Evolutionary conservation across 352 stramenopile genomes (phyloP), one percentile per base, ranked within the genome.

Genomic region (Aphanomyces invadans): DNA sequence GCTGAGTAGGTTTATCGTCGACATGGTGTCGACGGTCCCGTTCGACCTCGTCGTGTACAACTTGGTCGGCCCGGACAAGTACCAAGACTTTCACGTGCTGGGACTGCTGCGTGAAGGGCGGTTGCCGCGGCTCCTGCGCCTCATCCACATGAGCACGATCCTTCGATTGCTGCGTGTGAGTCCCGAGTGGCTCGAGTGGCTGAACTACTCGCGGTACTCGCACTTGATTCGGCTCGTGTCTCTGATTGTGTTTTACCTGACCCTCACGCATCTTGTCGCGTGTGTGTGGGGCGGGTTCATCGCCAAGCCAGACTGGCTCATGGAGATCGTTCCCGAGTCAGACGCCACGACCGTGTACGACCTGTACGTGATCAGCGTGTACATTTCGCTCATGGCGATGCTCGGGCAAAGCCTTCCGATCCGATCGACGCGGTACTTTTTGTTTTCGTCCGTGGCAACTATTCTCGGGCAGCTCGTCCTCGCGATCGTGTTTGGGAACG

Each of bases 401-500:
- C 83, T 88, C 75, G 86, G 83, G 0, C 83, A 92, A 54, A 92
- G 90, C 62, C 79, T 92, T 60, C 61, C 62, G n/a, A 63, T 92
- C 26, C 78, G 77, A 61, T 77, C 81, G 28, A 79, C 92, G 59
- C 70, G 62, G 2, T 83, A 95, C 61, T 88, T 88, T 54, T 21
- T 89, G 2, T 92, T 92, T 44, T 86, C 75, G 48, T 77, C 89
- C 49, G 25, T 86, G 5, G 69, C 75, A 11, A 86, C 90, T 72
- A 76, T 95, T 0, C 65, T 90, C 2, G 83, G 86, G 1, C 71
- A 83, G 1, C 77, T 92, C 62, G 56, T 92, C 0, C 89, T 92
- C 81, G 86, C 86, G 59, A 79, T 94, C 2, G 82, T 92, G 59
- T 94, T 94, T 68, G 86, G 86, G 65, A 90, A 92, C 53, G 86